Percentiles rank a stretch among this genome's conserved stretches.
phyloP scores from a whole-genome alignment of 2,329 filamentous ascomycete species.

The Exophiala alcalophila region DNA sequence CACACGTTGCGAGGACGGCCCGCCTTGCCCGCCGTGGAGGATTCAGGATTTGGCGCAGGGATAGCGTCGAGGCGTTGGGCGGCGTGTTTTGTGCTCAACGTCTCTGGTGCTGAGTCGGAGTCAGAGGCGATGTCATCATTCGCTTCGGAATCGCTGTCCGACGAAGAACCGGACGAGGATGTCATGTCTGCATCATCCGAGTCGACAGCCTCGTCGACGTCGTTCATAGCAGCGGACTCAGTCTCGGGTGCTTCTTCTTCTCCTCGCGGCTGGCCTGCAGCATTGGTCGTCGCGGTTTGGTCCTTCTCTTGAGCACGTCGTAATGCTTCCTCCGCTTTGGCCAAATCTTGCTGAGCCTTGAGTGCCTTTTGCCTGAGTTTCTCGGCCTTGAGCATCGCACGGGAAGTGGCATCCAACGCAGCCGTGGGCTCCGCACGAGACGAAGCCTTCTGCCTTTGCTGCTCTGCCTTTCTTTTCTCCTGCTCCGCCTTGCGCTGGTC shows the following conservation, averaged over 20 bases:
- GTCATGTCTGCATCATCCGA: slow-evolving; percentile 19
- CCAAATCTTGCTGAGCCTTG: slow-evolving; percentile 40
- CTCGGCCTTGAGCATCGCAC: slow-evolving; percentile 34
- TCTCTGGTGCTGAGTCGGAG: slow-evolving; percentile 38
- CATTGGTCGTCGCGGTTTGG: not conserved
- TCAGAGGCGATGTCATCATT: slow-evolving; percentile 3
- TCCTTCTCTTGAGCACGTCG: slow-evolving; percentile 9
- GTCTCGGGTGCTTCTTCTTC: not conserved
- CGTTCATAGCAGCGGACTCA: slow-evolving; percentile 1
- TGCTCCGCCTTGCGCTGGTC: slow-evolving; percentile 16
- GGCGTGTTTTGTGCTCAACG: slow-evolving; percentile 40
- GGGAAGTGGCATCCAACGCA: slow-evolving; percentile 5
- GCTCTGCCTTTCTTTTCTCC: slow-evolving; percentile 2
- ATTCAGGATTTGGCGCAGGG: no score
- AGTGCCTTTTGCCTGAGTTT: slow-evolving; percentile 42
- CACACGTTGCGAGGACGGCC: slow-evolving; percentile 33
- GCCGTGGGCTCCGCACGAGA: not conserved
- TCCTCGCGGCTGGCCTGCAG: not conserved
- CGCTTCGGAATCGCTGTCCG: slow-evolving; percentile 16
- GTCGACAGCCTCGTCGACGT: slow-evolving; percentile 1
- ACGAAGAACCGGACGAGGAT: slow-evolving; percentile 25
- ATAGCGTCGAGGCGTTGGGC: slow-evolving; percentile 40
- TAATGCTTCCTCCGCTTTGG: slow-evolving; percentile 23
- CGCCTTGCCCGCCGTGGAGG: slow-evolving; percentile 24
- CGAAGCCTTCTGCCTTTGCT: slow-evolving; percentile 1